phyloP scores from a whole-genome alignment of 495 filamentous ascomycete species.

The Extremus antarcticus region DNA sequence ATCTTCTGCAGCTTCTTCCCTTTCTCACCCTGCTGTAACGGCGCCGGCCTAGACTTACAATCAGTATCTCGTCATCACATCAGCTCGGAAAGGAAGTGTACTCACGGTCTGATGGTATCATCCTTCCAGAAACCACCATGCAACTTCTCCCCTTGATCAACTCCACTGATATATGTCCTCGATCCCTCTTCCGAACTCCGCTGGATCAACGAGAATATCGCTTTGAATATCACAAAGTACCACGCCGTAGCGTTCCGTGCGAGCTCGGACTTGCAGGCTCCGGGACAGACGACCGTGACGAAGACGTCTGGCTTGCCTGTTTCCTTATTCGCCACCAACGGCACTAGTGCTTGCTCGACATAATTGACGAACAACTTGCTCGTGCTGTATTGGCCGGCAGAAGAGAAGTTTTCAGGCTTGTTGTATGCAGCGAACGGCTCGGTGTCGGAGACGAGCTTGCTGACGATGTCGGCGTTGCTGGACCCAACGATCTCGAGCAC shows the following conservation, averaged over 20 bases:
- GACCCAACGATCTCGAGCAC: slow-evolving; percentile 18
- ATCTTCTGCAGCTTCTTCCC: slow-evolving; percentile 8
- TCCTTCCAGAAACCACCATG: slow-evolving; percentile 21
- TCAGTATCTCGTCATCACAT: neutral
- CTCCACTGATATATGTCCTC: slow-evolving; percentile 17
- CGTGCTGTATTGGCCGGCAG: slow-evolving; percentile 1
- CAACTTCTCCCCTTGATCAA: slow-evolving; percentile 7
- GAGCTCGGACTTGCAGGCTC: slow-evolving; percentile 16
- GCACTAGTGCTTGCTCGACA: slow-evolving; percentile 1
- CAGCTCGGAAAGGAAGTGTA: neutral
- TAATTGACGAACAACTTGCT: slow-evolving; percentile 15
- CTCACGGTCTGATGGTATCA: slow-evolving; percentile 15
- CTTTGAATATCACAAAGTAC: too few relatives aligned
- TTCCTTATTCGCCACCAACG: neutral
- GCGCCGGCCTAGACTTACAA: slow-evolving; percentile 7
- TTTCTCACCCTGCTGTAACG: slow-evolving; percentile 10
- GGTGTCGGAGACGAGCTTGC: slow-evolving; percentile 1
- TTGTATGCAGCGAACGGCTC: slow-evolving; percentile 5
- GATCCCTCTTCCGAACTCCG: slow-evolving; percentile 15
- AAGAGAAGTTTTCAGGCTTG: neutral
- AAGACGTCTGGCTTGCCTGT: slow-evolving; percentile 14
- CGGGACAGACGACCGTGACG: slow-evolving; percentile 16
- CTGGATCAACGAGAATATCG: slow-evolving; percentile 7
- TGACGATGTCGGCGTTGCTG: neutral
- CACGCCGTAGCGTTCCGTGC: slow-evolving; percentile 7